Percentiles rank a stretch among this genome's conserved stretches.
phyloP scores from a whole-genome alignment of 805 yeast species.

The Metschnikowia continentalis region DNA sequence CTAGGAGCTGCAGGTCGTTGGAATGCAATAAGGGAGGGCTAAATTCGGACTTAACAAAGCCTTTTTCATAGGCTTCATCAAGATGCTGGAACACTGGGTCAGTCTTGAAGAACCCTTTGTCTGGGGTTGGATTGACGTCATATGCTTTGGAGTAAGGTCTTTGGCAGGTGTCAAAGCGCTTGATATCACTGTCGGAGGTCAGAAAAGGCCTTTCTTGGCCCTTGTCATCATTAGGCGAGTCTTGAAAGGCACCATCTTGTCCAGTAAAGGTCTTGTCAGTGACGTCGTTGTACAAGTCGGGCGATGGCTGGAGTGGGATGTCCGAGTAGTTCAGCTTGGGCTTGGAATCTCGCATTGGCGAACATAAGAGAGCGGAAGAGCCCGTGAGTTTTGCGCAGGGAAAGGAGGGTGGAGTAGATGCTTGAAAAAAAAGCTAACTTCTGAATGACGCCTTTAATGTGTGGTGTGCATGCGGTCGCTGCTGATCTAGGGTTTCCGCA shows the following conservation, averaged over 20 bases:
- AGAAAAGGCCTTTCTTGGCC: not conserved
- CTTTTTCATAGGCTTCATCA: not conserved
- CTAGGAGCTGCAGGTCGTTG: constrained; percentile 1
- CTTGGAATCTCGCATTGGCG: constrained; percentile 4
- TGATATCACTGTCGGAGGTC: not conserved
- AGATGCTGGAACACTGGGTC: constrained; percentile 1
- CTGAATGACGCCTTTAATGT: not conserved
- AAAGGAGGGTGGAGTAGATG: not conserved
- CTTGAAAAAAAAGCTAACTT: not conserved
- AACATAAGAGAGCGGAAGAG: not conserved
- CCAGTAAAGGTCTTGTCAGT: not conserved
- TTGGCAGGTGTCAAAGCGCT: not conserved
- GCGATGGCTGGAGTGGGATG: constrained; percentile 2
- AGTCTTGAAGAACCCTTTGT: not conserved
- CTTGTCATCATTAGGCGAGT: not conserved
- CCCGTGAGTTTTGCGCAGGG: not conserved
- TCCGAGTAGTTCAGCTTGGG: not conserved
- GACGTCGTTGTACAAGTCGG: constrained; percentile 1
- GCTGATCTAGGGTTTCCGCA: constrained; percentile 4
- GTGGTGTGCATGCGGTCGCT: constrained; percentile 4
- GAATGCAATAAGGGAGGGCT: constrained; percentile 1
- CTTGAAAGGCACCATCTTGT: not conserved
- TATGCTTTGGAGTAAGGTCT: not conserved
- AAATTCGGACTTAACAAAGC: not conserved
- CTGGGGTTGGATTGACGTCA: not conserved